phyloP scores from a whole-genome alignment of 1,284 basidiomycete species.

The Puccinia hordei region DNA sequence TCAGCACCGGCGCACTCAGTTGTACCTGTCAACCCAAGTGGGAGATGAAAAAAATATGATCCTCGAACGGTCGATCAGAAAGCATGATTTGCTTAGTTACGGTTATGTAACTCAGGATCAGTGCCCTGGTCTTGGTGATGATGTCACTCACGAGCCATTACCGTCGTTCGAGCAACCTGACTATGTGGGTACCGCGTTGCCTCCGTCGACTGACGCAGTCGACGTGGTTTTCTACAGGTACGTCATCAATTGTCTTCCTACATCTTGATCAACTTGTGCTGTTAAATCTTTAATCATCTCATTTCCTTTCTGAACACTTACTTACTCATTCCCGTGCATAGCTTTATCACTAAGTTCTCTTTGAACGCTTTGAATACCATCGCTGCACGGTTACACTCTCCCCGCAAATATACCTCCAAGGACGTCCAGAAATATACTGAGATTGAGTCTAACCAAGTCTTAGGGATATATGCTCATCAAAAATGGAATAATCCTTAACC shows the following conservation, averaged over 20 bases:
- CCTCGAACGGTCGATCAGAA: not conserved
- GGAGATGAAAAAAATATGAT: not conserved
- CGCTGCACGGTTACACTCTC: not conserved
- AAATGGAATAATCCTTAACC: conserved; percentile 30
- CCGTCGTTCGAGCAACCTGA: conserved; percentile 65
- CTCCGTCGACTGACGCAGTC: conserved; percentile 22
- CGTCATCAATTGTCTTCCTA: not conserved
- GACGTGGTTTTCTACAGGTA: conserved; percentile 47
- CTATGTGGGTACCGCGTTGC: conserved; percentile 62
- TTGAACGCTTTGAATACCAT: conserved; percentile 39
- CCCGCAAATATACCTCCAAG: conserved; percentile 3
- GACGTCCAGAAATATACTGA: conserved; percentile 30
- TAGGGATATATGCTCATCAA: conserved; percentile 41
- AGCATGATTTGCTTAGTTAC: not conserved
- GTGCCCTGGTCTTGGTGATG: conserved; percentile 73
- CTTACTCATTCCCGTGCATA: not conserved
- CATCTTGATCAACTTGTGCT: not conserved
- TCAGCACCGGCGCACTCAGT: not conserved
- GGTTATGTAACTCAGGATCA: conserved; percentile 56
- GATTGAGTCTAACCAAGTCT: conserved; percentile 36
- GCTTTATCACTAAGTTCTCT: conserved; percentile 38
- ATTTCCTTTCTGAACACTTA: not conserved
- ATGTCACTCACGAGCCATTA: conserved; percentile 67
- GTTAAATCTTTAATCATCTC: not conserved
- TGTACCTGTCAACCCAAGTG: not conserved